Base-by-base conservation (phyloP, 257 asterid genomes). In the Jacaranda copaia region DNA sequence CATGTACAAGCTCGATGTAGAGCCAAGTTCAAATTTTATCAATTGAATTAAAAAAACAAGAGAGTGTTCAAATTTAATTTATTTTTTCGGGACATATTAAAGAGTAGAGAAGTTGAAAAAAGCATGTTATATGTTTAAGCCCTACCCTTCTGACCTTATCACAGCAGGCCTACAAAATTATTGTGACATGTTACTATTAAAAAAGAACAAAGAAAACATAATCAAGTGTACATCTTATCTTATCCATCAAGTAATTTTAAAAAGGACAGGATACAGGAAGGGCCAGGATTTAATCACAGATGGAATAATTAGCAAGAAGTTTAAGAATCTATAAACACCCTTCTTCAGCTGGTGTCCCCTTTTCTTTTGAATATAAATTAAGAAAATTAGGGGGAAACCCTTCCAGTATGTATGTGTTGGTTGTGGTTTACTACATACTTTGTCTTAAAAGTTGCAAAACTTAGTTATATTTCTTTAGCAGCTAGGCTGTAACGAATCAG, bases 281-380 rank as follows among this genome's bases (percentile, higher is more conserved):
- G 68, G 72, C 61, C 58, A 45, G 49, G 67, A 78, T 78, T 79
- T 48, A 66, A 46, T 14, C 56, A 52, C 16, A 70, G 43, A 62
- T 53, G 18, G 20, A 70, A 72, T 19, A 56, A 64, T 70, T 45
- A 63, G 32, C 46, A 16, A 68, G 46, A 38, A 5, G 66, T 61
- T 60, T 20, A 70, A 57, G 59, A 68, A 58, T 79, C 70, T 43
- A 56, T 79, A 79, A 46, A 64, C 9, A 25, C 72, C 70, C 76
- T 45, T 39, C 77, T 39, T 67, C 65, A 48, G 59, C 64, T 79
- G 64, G 36, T 57, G 49, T n/a, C 55, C 65, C 61, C 8, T 71
- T 40, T 40, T 58, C 72, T 48, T 75, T 72, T 59, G 11, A 13
- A 8, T 35, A 46, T 52, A 15, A 42, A 57, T 49, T 10, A 48